A percentile compares a stretch with the other conserved stretches of the same genome.
phyloP scores from a whole-genome alignment of 352 stramenopile species.

The Phytophthora pinifolia region DNA sequence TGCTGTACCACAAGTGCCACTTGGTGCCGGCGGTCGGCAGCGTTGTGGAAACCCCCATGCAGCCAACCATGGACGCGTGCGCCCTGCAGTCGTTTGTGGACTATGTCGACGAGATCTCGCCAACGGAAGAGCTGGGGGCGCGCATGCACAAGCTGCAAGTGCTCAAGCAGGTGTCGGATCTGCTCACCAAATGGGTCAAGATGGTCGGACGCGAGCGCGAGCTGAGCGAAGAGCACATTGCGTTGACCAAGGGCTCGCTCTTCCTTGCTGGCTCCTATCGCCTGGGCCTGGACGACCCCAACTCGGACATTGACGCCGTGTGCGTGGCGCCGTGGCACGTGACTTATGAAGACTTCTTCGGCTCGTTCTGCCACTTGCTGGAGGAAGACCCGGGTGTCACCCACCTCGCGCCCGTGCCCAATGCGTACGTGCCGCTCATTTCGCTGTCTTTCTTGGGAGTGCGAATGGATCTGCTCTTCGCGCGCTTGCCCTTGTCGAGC shows the following conservation, averaged over 20 bases:
- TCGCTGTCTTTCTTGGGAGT: slow-evolving; percentile 89
- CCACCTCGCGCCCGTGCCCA: slow-evolving; percentile 79
- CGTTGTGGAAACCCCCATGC: slow-evolving; percentile 45
- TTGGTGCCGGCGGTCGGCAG: slow-evolving; percentile 70
- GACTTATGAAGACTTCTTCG: slow-evolving; percentile 87
- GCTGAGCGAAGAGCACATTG: slow-evolving; percentile 70
- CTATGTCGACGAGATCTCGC: slow-evolving; percentile 60
- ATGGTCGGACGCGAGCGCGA: slow-evolving; percentile 63
- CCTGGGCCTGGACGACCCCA: slow-evolving; percentile 77
- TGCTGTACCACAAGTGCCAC: slow-evolving; percentile 85
- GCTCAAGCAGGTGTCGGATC: slow-evolving; percentile 66
- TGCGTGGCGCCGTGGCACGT: slow-evolving; percentile 83
- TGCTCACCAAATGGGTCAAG: slow-evolving; percentile 80
- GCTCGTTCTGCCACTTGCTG: slow-evolving; percentile 67
- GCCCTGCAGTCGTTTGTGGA: slow-evolving; percentile 49
- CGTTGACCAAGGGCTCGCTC: slow-evolving; percentile 70
- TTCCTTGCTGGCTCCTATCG: slow-evolving; percentile 89
- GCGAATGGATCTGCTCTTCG: slow-evolving; percentile 93
- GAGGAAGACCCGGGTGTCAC: slow-evolving; percentile 63
- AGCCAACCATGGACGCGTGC: slow-evolving; percentile 33
- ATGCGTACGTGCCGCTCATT: slow-evolving; percentile 93
- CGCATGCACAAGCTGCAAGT: slow-evolving; percentile 72
- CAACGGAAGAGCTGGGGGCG: slow-evolving; percentile 43
- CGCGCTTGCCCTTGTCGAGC: slow-evolving; percentile 56
- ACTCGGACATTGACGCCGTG: slow-evolving; percentile 85